Percentiles rank a stretch among this genome's conserved stretches.
Evolutionary conservation across 2,329 filamentous ascomycete genomes (phyloP).

Genomic region (Sclerotiophoma versabilis): DNA sequence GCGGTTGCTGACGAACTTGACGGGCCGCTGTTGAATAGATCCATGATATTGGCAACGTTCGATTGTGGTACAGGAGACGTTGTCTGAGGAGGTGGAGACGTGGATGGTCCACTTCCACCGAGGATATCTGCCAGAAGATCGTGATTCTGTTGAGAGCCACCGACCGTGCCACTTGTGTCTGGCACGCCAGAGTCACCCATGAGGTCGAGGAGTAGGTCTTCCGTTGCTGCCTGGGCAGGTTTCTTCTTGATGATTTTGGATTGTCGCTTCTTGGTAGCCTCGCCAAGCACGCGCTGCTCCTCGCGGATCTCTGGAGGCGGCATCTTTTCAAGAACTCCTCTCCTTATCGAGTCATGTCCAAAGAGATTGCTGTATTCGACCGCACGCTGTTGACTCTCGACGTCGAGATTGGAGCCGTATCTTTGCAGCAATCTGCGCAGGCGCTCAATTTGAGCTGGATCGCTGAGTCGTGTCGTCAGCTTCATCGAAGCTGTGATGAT

Average conservation of each 20-base stretch:
- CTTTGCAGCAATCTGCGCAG: conserved; percentile 78
- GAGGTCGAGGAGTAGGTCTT: conserved; percentile 89
- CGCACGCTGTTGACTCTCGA: conserved; percentile 94
- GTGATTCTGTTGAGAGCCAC: conserved; percentile 71
- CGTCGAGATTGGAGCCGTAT: conserved; percentile 85
- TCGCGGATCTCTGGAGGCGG: conserved; percentile 96
- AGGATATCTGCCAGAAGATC: conserved; percentile 93
- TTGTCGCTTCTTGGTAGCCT: conserved; percentile 65
- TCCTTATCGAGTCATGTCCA: conserved; percentile 82
- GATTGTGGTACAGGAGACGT: conserved; percentile 46
- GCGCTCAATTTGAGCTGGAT: conserved; percentile 84
- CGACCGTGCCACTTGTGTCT: conserved; percentile 61
- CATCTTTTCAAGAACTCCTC: conserved; percentile 96
- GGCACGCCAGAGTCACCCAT: conserved; percentile 80
- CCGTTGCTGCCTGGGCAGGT: conserved; percentile 81
- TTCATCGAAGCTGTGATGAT: conserved; percentile 96
- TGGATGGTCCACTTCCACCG: conserved; percentile 67
- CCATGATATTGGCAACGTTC: conserved; percentile 77
- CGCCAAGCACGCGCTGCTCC: conserved; percentile 87
- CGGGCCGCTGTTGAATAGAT: conserved; percentile 72
- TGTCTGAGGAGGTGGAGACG: conserved; percentile 52
- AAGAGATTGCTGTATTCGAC: conserved; percentile 98
- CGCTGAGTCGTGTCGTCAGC: conserved; percentile 84
- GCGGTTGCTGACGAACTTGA: conserved; percentile 47
- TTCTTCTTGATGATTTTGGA: conserved; percentile 70